phyloP scores from a whole-genome alignment of 441 rosid genomes.

The Bocquillonia castaneifolia region DNA sequence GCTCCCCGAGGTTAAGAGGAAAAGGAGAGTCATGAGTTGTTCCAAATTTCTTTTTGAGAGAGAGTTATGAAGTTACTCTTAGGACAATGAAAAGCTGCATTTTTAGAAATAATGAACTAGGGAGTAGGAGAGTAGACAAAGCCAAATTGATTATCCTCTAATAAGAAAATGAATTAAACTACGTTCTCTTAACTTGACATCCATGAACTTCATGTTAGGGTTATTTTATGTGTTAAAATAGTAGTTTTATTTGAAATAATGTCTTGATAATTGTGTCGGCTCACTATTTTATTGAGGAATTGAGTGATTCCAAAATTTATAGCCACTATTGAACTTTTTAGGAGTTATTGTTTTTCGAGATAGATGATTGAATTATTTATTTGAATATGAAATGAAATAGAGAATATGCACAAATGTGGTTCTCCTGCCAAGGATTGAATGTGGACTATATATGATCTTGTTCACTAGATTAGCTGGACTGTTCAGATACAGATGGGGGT shows the following conservation, averaged over 20 bases:
- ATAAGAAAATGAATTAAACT: not conserved
- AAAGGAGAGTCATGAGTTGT: not conserved
- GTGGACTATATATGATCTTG: not conserved
- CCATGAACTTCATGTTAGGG: too few relatives aligned
- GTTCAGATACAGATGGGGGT: not conserved
- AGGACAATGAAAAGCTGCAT: not conserved
- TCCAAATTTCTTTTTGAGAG: not conserved
- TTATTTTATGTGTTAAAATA: too few relatives aligned
- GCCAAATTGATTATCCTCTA: not conserved
- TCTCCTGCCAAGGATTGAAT: not conserved
- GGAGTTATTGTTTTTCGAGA: too few relatives aligned
- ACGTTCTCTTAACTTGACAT: not conserved
- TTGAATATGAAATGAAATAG: too few relatives aligned
- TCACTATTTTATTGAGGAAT: too few relatives aligned
- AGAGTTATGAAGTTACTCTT: not conserved
- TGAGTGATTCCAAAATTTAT: too few relatives aligned
- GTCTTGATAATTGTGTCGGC: too few relatives aligned
- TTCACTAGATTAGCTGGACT: not conserved
- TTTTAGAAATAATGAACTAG: not conserved
- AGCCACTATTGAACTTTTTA: too few relatives aligned
- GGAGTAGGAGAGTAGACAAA: not conserved
- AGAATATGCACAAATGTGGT: not conserved
- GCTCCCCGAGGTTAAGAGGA: not conserved
- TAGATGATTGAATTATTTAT: too few relatives aligned
- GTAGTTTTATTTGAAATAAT: too few relatives aligned